Percentiles rank a stretch among this genome's conserved stretches.
Evolutionary conservation across 1,284 basidiomycete genomes (phyloP).

Genomic region (Ganoderma lucidum): DNA sequence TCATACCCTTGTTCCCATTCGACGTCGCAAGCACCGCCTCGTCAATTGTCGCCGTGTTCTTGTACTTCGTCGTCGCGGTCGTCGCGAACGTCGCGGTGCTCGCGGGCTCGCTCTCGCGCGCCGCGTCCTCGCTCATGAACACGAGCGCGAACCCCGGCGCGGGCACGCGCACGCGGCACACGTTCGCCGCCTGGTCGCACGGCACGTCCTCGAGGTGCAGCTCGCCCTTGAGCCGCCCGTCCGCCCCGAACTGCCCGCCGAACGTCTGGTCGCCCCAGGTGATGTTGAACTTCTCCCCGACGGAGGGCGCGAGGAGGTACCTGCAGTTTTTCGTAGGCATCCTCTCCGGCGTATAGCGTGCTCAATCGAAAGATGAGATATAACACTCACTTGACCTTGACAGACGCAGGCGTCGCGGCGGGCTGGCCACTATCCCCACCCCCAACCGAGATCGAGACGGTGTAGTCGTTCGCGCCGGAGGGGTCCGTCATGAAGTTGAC

Average conservation of each 20-base stretch:
- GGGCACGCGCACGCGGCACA: constrained; percentile 69
- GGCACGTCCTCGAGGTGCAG: constrained; percentile 58
- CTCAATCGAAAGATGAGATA: too few relatives aligned
- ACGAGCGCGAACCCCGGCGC: constrained; percentile 79
- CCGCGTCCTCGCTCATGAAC: constrained; percentile 62
- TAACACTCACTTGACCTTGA: constrained; percentile 61
- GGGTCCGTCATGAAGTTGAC: constrained; percentile 74
- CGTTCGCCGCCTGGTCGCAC: constrained; percentile 57
- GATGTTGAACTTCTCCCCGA: constrained; percentile 72
- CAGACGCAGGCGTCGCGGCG: constrained; percentile 48
- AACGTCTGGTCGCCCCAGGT: constrained; percentile 82
- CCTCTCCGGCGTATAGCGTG: neutral
- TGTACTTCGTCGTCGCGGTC: constrained; percentile 53
- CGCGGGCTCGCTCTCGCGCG: constrained; percentile 47
- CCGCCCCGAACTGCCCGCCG: constrained; percentile 65
- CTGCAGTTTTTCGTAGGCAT: constrained; percentile 37
- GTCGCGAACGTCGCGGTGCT: constrained; percentile 64
- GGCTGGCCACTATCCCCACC: constrained; percentile 50
- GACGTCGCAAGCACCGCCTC: constrained; percentile 52
- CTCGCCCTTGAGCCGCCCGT: constrained; percentile 65
- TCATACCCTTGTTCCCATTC: constrained; percentile 56
- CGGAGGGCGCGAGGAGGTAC: constrained; percentile 59
- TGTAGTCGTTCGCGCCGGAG: constrained; percentile 58
- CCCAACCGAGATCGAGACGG: constrained; percentile 53
- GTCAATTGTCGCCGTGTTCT: constrained; percentile 49